Conservation (phyloP, 345 rosid genomes). For the Boechera stricta region DNA sequence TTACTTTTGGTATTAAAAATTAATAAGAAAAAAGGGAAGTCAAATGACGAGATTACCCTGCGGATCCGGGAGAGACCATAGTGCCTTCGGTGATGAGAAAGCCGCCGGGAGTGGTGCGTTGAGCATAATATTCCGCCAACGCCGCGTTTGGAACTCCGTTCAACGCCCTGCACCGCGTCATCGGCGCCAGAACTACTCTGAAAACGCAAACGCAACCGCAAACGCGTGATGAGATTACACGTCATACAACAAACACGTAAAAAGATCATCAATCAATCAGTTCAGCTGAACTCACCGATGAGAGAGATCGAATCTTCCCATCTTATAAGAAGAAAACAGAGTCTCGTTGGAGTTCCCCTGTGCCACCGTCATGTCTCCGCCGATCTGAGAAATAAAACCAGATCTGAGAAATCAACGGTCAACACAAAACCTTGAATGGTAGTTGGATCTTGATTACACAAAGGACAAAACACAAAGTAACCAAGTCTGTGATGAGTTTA, state of each 20-base stretch:
- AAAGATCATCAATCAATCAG: not conserved
- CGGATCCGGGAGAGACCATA: constrained; percentile 58
- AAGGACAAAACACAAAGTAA: constrained; percentile 15
- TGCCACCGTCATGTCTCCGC: constrained; percentile 26
- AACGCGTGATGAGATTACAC: not conserved
- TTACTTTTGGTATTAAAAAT: not conserved
- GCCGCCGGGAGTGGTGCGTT: constrained; percentile 82
- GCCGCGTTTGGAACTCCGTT: constrained; percentile 69
- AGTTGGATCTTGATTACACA: not conserved
- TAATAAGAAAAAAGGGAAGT: not conserved
- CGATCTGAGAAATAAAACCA: not conserved
- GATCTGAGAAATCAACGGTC: constrained; percentile 36
- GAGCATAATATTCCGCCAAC: constrained; percentile 74
- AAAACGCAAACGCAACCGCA: constrained; percentile 4
- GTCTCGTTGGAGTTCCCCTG: constrained; percentile 20
- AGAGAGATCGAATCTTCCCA: constrained; percentile 79
- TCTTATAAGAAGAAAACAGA: constrained; percentile 70
- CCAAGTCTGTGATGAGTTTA: constrained; percentile 16
- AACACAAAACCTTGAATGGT: constrained; percentile 14
- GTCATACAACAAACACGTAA: not conserved
- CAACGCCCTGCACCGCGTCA: constrained; percentile 92
- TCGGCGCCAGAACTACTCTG: constrained; percentile 91
- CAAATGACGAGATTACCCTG: constrained; percentile 61
- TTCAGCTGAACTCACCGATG: constrained; percentile 60
- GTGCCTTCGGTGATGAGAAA: constrained; percentile 90